Base-by-base conservation (phyloP, 768 basidiomycete genomes). In the Dendrothele bispora region DNA sequence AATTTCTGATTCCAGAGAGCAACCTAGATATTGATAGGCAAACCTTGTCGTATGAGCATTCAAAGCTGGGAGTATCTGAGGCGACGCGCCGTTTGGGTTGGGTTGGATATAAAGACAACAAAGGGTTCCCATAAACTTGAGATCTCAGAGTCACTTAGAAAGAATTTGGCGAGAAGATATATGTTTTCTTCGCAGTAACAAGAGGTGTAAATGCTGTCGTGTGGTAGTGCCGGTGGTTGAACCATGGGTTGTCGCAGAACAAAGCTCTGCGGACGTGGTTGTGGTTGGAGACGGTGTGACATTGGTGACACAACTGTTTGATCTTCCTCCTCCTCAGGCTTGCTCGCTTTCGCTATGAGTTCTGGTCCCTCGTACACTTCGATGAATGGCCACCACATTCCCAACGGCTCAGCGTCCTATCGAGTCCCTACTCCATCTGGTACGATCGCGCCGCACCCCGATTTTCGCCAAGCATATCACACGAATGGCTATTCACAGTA, bases 111-210 rank as follows among this genome's bases (percentile, higher is more conserved):
- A 69, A 88, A 82, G 27, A 86, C 70, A 49, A 68, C 74, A 57
- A 66, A 79, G 41, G 72, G 62, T 22, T 81, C 71, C 82, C 84
- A 86, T 14, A 44, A 36, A 4, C 55, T 55, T 8, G 50, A 50
- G 28, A 71, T 57, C 1, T 53, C 55, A 12, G 60, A 49, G 45
- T 61, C 52, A 25, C 57, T 44, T 10, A 64, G 50, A 55, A 87
- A 78, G 4, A 55, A 61, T 38, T 74, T 63, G 12, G 70, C 73
- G 1, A 89, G 71, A 34, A 83, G 64, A 52, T 86, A 88, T 27
- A 86, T 65, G 59, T 88, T 88, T 61, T 88, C 87, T 69, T 89
- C 86, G 64, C 85, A 88, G 50, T 80, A 88, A 55, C 68, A 77
- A 3, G 67, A 68, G 2, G 84, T 87, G 62, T 86, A 86, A 24